These are phyloP conservation scores for Yamadazyma siamensis DNA, from an alignment of 1,139 yeast species.

Conservation along the genomic window DNA sequence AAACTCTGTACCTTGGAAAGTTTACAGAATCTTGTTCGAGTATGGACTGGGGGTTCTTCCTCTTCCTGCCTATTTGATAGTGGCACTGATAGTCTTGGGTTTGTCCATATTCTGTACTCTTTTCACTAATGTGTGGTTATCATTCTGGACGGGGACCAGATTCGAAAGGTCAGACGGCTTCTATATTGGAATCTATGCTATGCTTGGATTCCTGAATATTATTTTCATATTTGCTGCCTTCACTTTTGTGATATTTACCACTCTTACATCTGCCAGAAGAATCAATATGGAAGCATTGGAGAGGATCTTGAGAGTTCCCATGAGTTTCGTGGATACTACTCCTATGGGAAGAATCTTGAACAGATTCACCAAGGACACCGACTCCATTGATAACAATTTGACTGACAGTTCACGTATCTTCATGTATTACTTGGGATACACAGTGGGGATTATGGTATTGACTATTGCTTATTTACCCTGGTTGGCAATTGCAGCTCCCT, in stretches of 20 bases:
- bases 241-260: conserved; percentile 46
- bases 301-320: conserved; percentile 62
- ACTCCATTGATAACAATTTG: conserved; percentile 72
- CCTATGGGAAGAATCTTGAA: conserved; percentile 59
- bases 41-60: conserved; percentile 54
- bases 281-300: conserved; percentile 52
- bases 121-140: conserved; percentile 72
- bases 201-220: conserved; percentile 38
- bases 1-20: conserved; percentile 26
- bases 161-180: conserved; percentile 48
- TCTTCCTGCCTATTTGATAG: conserved; percentile 3
- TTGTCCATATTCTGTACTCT: conserved; percentile 23
- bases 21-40: conserved; percentile 44
- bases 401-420: conserved; percentile 54
- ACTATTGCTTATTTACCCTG: conserved; percentile 72
- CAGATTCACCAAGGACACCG: conserved; percentile 76
- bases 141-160: conserved; percentile 72
- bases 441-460: conserved; percentile 61
- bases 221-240: conserved; percentile 36
- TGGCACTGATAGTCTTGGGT: conserved; percentile 15
- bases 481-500: conserved; percentile 45
- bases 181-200: conserved; percentile 71
- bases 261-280: conserved; percentile 45
- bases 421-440: conserved; percentile 40
- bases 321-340: conserved; percentile 58